phyloP scores from a whole-genome alignment of 768 basidiomycete species.

The Tephrocybe rancida region DNA sequence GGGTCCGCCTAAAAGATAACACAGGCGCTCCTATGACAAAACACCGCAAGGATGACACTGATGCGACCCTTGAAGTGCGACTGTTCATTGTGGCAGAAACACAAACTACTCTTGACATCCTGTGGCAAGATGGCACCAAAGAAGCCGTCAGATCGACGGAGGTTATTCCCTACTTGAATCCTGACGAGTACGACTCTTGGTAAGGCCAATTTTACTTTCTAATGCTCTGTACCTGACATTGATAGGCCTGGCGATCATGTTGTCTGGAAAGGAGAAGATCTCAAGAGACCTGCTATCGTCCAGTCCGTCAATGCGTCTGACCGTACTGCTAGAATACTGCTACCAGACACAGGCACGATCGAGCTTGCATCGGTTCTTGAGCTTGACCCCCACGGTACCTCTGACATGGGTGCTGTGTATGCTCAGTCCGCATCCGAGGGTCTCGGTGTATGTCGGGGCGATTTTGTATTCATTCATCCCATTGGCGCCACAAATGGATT shows the following conservation, averaged over 20 bases:
- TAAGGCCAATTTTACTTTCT: slow-evolving; percentile 33
- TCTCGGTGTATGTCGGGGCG: slow-evolving; percentile 81
- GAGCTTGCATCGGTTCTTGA: slow-evolving; percentile 85
- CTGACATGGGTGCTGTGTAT: slow-evolving; percentile 47
- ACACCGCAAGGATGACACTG: slow-evolving; percentile 55
- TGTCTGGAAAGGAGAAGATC: slow-evolving; percentile 77
- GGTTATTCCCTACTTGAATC: slow-evolving; percentile 80
- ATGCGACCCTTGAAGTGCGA: slow-evolving; percentile 51
- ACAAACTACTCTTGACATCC: slow-evolving; percentile 63
- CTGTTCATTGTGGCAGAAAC: slow-evolving; percentile 72
- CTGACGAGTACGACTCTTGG: slow-evolving; percentile 94
- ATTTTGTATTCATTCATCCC: slow-evolving; percentile 81
- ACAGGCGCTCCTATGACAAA: slow-evolving; percentile 52
- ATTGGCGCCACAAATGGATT: slow-evolving; percentile 75
- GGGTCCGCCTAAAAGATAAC: slow-evolving; percentile 59
- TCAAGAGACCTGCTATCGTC: slow-evolving; percentile 68
- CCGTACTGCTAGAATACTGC: slow-evolving; percentile 68
- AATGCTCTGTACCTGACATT: slow-evolving; percentile 2
- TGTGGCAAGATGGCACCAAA: slow-evolving; percentile 87
- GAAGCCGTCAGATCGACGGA: slow-evolving; percentile 64
- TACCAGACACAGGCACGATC: slow-evolving; percentile 50
- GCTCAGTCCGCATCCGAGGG: slow-evolving; percentile 50
- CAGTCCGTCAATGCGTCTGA: slow-evolving; percentile 75
- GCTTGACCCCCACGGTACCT: slow-evolving; percentile 81
- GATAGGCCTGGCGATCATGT: slow-evolving; percentile 91